A percentile compares a stretch with the other conserved stretches of the same genome.
Conservation (phyloP, 164 flowering plant species). For the Tinospora cordifolia region DNA sequence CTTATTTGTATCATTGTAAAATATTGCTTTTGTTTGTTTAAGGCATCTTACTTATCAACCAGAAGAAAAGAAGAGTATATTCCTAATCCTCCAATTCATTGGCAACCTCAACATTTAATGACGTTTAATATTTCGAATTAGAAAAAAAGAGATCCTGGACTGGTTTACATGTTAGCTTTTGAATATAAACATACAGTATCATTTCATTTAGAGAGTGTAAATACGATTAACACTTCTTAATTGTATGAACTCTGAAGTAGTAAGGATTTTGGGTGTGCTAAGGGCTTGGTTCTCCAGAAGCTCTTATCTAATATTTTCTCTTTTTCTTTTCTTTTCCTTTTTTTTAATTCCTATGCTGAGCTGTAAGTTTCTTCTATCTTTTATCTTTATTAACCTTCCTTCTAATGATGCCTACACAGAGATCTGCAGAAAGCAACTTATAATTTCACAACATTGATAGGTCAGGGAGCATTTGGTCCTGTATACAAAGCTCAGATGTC, state of each 20-base stretch:
- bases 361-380: background rate
- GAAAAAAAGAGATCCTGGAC: background rate
- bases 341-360: background rate
- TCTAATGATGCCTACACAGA: constrained; percentile 32
- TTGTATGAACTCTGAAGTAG: background rate
- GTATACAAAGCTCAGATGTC: constrained; percentile 93
- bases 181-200: background rate
- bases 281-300: too few species aligned
- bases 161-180: background rate
- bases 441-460: constrained; percentile 82
- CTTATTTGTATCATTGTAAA: too few species aligned
- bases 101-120: background rate
- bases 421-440: constrained; percentile 90
- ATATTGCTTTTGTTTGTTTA: too few species aligned
- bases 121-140: background rate
- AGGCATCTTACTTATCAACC: too few species aligned
- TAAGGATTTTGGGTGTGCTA: background rate
- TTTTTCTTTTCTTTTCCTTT: background rate
- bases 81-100: background rate
- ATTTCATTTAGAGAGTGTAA: background rate
- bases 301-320: background rate
- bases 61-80: too few species aligned
- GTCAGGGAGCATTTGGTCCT: constrained; percentile 96
- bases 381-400: constrained; percentile 3
- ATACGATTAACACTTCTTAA: background rate